Evolutionary conservation across 1,284 basidiomycete species (phyloP), one percentile per base, ranked within the genome.

Genomic region (Marasmius sp.): DNA sequence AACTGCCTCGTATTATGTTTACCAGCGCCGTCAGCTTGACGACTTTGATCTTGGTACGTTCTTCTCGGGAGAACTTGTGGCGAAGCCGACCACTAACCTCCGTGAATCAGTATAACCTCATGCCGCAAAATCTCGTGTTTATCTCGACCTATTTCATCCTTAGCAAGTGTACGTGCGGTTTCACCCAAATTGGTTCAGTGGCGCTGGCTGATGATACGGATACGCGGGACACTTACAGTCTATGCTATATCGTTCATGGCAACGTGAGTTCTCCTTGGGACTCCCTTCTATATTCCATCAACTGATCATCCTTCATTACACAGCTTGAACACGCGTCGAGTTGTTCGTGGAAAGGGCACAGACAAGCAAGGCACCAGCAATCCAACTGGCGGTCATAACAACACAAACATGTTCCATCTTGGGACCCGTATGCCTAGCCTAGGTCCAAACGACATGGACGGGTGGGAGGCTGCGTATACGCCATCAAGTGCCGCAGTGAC

Each of bases 201-300:
- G 43, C 20, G 43, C 50, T 47, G 59, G 57, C 58, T 52, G 22
- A 39, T 33, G 34, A 51, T n/a, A 20, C 3, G 27, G 27, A 27
- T 27, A 27, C 5, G 27, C 5, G 27, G 27, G 27, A 8, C 27
- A 61, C 45, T 54, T 59, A 3, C 61, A 89, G 88, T 89, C 36
- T 90, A 89, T 67, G 85, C 82, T 1, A 84, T 87, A 60, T 89
- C 88, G 5, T 87, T 86, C 70, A 76, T 89, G 67, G 85, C 87
- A 60, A 86, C 88, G 85, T 88, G 69, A 60, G 85, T 68, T 10
- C 48, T 18, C 43, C 9, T 37, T 57, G 3, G 55, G 6, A 7
- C 37, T 65, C 61, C 18, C 38, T 22, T 38, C 54, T 37, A 20
- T 14, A 39, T 14, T 22, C 14, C 33, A 10, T 48, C 55, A 1